Evolutionary conservation across 306 rosid species (phyloP).

Genomic region (Vicia sativa): DNA sequence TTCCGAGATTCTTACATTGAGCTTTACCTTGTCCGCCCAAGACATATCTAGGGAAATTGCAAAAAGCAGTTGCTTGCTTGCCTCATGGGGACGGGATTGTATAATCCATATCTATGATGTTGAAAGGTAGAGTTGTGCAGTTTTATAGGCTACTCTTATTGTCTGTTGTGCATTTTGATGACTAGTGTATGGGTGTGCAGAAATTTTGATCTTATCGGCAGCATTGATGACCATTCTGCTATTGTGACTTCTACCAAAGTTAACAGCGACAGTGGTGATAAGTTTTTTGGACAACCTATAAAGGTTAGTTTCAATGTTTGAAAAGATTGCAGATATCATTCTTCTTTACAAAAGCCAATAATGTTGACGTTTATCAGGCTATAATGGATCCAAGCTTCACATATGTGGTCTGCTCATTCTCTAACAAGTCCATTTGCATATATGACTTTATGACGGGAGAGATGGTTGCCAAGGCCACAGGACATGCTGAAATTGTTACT

Average conservation of each 20-base stretch:
- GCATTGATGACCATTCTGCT: conserved; percentile 69
- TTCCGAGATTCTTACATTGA: conserved; percentile 74
- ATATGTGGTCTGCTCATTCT: conserved; percentile 67
- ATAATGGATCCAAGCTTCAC: conserved; percentile 76
- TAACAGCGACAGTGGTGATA: conserved; percentile 51
- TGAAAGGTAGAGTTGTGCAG: conserved; percentile 51
- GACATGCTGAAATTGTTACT: conserved; percentile 82
- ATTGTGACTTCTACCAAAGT: conserved; percentile 72
- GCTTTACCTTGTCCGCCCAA: conserved; percentile 54
- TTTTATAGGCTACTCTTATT: conserved; percentile 31
- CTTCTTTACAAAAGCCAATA: conserved; percentile 23
- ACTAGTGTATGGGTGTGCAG: conserved; percentile 49
- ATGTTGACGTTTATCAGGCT: conserved; percentile 50
- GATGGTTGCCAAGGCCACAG: conserved; percentile 62
- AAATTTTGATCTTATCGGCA: conserved; percentile 65
- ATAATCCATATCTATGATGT: conserved; percentile 72
- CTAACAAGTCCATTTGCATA: conserved; percentile 71
- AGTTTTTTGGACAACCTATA: conserved; percentile 69
- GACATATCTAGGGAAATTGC: conserved; percentile 38
- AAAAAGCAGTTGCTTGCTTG: conserved; percentile 54
- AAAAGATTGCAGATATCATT: conserved; percentile 19
- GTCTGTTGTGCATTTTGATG: conserved; percentile 34
- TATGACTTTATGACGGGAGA: conserved; percentile 69
- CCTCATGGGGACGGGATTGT: conserved; percentile 72
- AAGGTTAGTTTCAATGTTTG: conserved; percentile 57